Evolutionary conservation across 768 basidiomycete species (phyloP).

Genomic region (Trametes maxima): DNA sequence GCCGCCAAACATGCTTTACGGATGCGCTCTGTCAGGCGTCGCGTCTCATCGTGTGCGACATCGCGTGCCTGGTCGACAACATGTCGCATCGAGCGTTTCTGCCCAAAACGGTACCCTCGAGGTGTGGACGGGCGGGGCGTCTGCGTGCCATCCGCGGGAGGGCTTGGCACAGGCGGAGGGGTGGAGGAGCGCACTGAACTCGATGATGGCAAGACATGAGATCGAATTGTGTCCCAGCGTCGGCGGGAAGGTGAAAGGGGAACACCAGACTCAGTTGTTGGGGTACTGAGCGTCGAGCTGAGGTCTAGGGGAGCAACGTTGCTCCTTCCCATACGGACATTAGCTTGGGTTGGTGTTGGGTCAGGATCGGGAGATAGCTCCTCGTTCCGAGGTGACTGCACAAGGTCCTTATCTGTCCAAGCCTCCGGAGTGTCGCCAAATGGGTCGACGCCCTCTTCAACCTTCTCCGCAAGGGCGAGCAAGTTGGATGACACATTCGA

Average conservation of each 20-base stretch:
- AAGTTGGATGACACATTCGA: constrained; percentile 19
- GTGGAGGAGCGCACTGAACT: constrained; percentile 10
- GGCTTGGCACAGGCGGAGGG: constrained; percentile 13
- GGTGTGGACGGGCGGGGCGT: constrained; percentile 30
- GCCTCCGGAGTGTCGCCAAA: constrained; percentile 14
- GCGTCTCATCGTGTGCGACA: constrained; percentile 48
- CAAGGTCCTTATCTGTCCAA: constrained; percentile 29
- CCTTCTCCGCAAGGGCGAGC: constrained; percentile 22
- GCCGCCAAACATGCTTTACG: constrained; percentile 55
- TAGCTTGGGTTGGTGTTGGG: constrained; percentile 1
- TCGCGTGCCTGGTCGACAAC: constrained; percentile 67
- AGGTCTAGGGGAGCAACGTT: constrained; percentile 25
- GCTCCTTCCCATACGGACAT: constrained; percentile 5
- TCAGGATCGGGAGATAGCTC: not conserved
- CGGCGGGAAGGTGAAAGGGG: constrained; percentile 28
- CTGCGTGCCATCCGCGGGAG: not conserved
- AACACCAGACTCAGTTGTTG: not conserved
- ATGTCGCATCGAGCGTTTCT: constrained; percentile 39
- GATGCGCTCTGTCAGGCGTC: constrained; percentile 58
- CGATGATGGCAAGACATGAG: constrained; percentile 28
- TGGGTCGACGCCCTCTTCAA: constrained; percentile 22
- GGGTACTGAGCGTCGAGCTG: not conserved
- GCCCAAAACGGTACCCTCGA: constrained; percentile 27
- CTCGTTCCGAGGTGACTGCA: constrained; percentile 26
- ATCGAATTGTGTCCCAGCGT: constrained; percentile 33